Evolutionary conservation across 2,329 filamentous ascomycete genomes (phyloP).

Genomic region (Cordyceps tenuipes): DNA sequence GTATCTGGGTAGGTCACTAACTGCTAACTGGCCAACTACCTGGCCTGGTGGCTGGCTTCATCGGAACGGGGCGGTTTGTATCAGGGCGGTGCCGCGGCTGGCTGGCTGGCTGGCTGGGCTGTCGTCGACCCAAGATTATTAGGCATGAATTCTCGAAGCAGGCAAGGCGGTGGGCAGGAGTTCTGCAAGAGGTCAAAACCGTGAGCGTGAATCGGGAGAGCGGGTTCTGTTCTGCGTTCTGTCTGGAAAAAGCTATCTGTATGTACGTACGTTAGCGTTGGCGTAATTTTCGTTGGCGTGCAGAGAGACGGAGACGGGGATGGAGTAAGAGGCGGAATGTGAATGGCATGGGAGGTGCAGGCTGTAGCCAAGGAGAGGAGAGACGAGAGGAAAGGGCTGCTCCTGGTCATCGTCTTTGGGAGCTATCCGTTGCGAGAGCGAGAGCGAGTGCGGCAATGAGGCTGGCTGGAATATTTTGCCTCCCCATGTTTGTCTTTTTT

Average conservation of each 20-base stretch:
- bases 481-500: neutral
- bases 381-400: neutral
- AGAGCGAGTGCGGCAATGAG: neutral
- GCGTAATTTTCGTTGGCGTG: neutral
- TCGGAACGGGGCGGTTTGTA: slow-evolving; percentile 3
- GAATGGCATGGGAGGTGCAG: neutral
- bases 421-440: neutral
- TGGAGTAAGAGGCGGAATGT: neutral
- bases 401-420: neutral
- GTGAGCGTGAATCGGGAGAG: neutral
- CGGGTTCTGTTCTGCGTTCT: neutral
- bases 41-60: slow-evolving; percentile 1
- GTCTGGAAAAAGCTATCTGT: neutral
- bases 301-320: neutral
- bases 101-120: slow-evolving; percentile 10
- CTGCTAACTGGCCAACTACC: too few relatives aligned
- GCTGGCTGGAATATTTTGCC: slow-evolving; percentile 4
- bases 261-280: neutral
- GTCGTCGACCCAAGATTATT: slow-evolving; percentile 11
- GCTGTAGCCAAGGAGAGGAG: neutral
- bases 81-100: slow-evolving; percentile 7
- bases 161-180: slow-evolving; percentile 10
- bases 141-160: neutral
- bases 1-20: too few relatives aligned
- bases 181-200: neutral